Evolutionary conservation across 768 basidiomycete genomes (phyloP), one percentile per base, ranked within the genome.

Genomic region (Hydnum rufescens): DNA sequence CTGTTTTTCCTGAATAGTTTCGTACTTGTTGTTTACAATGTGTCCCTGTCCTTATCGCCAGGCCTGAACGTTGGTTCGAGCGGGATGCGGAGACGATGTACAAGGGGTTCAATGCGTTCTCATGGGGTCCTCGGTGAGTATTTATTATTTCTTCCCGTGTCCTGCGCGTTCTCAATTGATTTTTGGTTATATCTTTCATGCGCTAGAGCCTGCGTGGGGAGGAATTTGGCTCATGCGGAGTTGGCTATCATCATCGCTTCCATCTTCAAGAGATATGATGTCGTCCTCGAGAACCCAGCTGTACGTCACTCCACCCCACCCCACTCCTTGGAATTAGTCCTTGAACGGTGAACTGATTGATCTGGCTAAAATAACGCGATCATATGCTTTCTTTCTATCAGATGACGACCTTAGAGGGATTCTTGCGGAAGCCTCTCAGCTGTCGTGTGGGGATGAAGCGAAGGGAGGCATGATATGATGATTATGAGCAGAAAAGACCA

Each of bases 31-130:
- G 36, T 39, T 39, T 22, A 13, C 22, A 13, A 39, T 39, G 13
- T 13, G 22, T 39, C 13, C 22, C 13, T 39, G 22, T 39, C 22
- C 36, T 22, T 13, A 13, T 39, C 4, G 92, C 73, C 68, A 70
- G 89, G 22, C 65, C 65, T 4, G 66, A 67, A 50, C 57, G 66
- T 3, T 67, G 66, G 66, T 77, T 88, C 56, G 25, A 47, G 26
- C 13, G 36, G 22, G 36, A 39, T 39, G 36, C 13, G 36, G 44
- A 47, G 44, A 65, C 64, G 28, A 75, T 82, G 6, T 74, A 81
- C 58, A 77, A 73, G 62, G 72, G 78, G 0, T 90, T 89, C 63
- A 90, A 92, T 59, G 82, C 84, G 0, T 90, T 88, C 63, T 86
- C 82, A 1, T 74, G 74, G 54, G 87, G 87, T 2, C 88, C 88